Conservation (phyloP, 352 stramenopile species). For the Hyphochytrium catenoides region DNA sequence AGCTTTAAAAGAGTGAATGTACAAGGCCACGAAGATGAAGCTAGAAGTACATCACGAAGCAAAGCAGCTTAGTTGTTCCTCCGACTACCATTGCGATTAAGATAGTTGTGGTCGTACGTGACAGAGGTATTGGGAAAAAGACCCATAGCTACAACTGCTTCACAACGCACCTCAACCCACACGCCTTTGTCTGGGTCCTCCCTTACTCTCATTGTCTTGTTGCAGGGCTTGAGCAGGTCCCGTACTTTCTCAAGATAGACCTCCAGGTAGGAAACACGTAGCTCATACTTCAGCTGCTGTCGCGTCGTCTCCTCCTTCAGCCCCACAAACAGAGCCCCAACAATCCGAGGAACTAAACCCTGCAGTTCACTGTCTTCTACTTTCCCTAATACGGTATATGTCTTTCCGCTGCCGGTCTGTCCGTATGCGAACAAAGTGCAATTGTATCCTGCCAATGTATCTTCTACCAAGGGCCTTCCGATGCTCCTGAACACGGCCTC, state of each 20-base stretch:
- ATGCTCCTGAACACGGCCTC: slow-evolving; percentile 19
- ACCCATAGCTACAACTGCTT: too few relatives aligned
- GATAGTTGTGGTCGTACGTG: too few relatives aligned
- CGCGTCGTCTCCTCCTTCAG: not conserved
- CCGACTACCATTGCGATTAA: too few relatives aligned
- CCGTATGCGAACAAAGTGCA: slow-evolving; percentile 42
- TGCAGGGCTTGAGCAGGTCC: slow-evolving; percentile 21
- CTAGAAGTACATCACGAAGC: too few relatives aligned
- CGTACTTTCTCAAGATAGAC: slow-evolving; percentile 37
- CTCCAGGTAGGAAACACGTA: slow-evolving; percentile 12
- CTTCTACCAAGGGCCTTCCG: slow-evolving; percentile 19
- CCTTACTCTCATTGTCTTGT: slow-evolving; percentile 16
- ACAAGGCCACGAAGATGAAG: too few relatives aligned
- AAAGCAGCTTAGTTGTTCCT: too few relatives aligned
- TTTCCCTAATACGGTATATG: slow-evolving; percentile 21
- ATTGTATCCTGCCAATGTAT: slow-evolving; percentile 30
- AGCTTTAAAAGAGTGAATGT: too few relatives aligned
- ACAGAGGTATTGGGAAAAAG: too few relatives aligned
- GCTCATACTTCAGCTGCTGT: not conserved
- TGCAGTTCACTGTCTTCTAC: slow-evolving; percentile 2
- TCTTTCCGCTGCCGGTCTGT: slow-evolving; percentile 40
- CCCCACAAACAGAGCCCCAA: slow-evolving; percentile 2
- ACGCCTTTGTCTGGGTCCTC: slow-evolving; percentile 12
- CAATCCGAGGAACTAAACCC: slow-evolving; percentile 2
- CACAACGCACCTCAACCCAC: slow-evolving; percentile 3